Conservation (phyloP, 108 stramenopile species). For the Skeletonema tropicum region DNA sequence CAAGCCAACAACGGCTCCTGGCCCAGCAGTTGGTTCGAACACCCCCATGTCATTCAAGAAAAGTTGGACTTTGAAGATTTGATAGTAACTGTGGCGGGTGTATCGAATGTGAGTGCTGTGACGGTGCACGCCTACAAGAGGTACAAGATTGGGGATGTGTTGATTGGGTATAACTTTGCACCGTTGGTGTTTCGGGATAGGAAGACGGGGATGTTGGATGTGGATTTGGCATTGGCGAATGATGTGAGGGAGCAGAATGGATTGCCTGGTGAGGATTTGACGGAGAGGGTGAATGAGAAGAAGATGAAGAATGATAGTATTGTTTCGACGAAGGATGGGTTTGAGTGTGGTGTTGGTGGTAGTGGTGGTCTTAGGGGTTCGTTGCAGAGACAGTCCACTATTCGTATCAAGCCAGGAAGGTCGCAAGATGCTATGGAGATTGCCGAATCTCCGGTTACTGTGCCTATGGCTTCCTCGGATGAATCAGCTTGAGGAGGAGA, state of each 20-base stretch:
- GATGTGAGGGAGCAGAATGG: constrained; percentile 37
- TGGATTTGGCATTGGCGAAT: constrained; percentile 26
- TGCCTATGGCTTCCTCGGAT: neutral
- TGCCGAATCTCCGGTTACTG: neutral
- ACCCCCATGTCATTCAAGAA: constrained; percentile 13
- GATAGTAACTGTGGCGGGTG: constrained; percentile 31
- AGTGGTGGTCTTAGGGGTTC: neutral
- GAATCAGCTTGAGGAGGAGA: too few species aligned
- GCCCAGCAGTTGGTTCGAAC: constrained; percentile 36
- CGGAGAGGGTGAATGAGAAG: neutral
- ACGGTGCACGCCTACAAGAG: constrained; percentile 44
- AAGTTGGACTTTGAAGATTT: constrained; percentile 35
- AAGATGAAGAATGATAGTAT: neutral
- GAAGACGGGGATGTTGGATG: constrained; percentile 9
- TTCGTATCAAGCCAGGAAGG: neutral
- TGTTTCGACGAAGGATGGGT: neutral
- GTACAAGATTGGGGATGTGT: constrained; percentile 31
- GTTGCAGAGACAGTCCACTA: neutral
- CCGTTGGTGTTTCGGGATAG: constrained; percentile 29
- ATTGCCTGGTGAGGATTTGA: constrained; percentile 24
- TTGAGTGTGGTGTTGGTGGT: neutral
- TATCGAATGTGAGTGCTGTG: constrained; percentile 34
- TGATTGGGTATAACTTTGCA: constrained; percentile 37
- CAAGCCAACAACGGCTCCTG: constrained; percentile 26
- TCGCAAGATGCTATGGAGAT: neutral